Conservation (phyloP, 257 asterid genomes). For the Pogostemon cablin region DNA sequence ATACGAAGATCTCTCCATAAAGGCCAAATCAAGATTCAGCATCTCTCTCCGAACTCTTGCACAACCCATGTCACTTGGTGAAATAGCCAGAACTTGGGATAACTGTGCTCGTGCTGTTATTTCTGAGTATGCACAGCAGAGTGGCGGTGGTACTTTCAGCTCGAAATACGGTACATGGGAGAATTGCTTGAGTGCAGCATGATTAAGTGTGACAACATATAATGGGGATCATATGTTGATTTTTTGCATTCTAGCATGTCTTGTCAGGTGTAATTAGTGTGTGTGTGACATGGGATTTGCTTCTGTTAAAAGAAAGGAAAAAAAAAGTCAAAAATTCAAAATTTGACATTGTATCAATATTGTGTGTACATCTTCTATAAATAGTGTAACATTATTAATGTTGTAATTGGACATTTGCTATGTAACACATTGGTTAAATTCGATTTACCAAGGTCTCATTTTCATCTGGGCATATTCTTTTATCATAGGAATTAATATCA, state of each 20-base stretch:
- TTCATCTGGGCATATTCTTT: not conserved
- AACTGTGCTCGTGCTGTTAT: slow-evolving; percentile 69
- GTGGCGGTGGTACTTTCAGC: slow-evolving; percentile 88
- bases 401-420: not conserved
- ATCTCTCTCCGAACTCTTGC: slow-evolving; percentile 68
- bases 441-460: not conserved
- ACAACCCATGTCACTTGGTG: slow-evolving; percentile 76
- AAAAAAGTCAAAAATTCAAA: no score
- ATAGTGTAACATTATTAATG: no score
- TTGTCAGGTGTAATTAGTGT: no score
- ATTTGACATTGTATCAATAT: no score
- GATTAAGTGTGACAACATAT: not conserved
- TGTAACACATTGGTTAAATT: not conserved
- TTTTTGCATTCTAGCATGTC: no score
- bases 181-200: slow-evolving; percentile 65
- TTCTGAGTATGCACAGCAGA: slow-evolving; percentile 68
- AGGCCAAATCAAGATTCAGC: slow-evolving; percentile 74
- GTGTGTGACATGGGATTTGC: not conserved
- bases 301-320: not conserved
- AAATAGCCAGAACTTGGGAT: slow-evolving; percentile 87
- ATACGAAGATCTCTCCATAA: slow-evolving; percentile 69
- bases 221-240: not conserved
- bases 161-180: slow-evolving; percentile 88
- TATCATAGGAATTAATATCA: not conserved
- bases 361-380: no score